Percentiles rank a stretch among this genome's conserved stretches.
phyloP scores from a whole-genome alignment of 2,329 filamentous ascomycete genomes.

The Cytospora schulzeri region DNA sequence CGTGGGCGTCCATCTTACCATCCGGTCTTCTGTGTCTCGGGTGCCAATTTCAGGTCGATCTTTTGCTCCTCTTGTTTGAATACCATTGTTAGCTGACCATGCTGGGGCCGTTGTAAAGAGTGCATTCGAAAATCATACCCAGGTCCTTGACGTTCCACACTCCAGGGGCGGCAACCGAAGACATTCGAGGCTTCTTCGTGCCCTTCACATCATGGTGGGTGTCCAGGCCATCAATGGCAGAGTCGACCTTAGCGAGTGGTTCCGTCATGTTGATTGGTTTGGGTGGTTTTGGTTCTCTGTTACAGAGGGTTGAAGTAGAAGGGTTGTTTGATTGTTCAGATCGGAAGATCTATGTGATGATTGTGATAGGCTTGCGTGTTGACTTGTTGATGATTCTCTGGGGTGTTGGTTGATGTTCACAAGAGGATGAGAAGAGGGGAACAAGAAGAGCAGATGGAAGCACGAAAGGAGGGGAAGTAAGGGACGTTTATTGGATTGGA shows the following conservation, averaged over 20 bases:
- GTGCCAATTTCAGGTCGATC: slow-evolving; percentile 71
- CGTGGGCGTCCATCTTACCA: slow-evolving; percentile 63
- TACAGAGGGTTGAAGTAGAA: slow-evolving; percentile 7
- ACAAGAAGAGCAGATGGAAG: slow-evolving; percentile 11
- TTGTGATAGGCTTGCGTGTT: neutral
- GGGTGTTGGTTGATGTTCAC: slow-evolving; percentile 1
- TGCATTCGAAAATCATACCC: slow-evolving; percentile 58
- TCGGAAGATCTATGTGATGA: neutral
- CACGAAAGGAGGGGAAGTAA: slow-evolving; percentile 25
- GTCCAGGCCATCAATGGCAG: slow-evolving; percentile 79
- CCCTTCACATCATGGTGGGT: slow-evolving; percentile 68
- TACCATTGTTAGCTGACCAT: slow-evolving; percentile 9
- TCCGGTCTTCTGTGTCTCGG: slow-evolving; percentile 84
- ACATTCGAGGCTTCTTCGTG: slow-evolving; percentile 66
- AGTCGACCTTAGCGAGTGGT: slow-evolving; percentile 86
- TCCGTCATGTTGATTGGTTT: slow-evolving; percentile 43
- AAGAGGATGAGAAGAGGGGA: slow-evolving; percentile 25
- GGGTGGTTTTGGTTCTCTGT: slow-evolving; percentile 32
- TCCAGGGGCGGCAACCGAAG: slow-evolving; percentile 72
- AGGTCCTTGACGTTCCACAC: slow-evolving; percentile 84
- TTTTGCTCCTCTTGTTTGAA: slow-evolving; percentile 67
- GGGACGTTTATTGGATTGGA: slow-evolving; percentile 20
- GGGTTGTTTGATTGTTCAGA: neutral
- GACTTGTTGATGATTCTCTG: slow-evolving; percentile 6
- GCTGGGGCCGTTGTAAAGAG: slow-evolving; percentile 1